Evolutionary conservation across 2,329 filamentous ascomycete genomes (phyloP).

Genomic region (Aspergillus luchuensis): DNA sequence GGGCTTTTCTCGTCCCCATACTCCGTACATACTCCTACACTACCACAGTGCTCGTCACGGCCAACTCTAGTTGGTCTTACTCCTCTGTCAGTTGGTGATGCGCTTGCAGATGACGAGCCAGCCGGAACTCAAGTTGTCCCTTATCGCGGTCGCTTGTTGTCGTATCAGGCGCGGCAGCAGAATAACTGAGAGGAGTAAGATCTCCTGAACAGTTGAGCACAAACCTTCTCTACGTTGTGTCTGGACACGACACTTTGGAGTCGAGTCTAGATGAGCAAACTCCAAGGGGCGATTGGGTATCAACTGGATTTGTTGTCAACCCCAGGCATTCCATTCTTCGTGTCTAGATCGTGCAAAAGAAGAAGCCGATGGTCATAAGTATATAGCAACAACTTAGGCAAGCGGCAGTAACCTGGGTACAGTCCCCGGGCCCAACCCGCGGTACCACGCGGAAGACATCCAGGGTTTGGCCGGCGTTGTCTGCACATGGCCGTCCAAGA

Average conservation of each 20-base stretch:
- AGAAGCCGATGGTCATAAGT: neutral
- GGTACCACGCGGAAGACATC: slow-evolving; percentile 24
- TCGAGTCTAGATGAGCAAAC: neutral
- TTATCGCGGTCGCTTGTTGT: slow-evolving; percentile 16
- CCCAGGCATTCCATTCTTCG: neutral
- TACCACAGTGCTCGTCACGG: neutral
- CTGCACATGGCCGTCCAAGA: slow-evolving; percentile 11
- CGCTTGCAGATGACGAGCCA: slow-evolving; percentile 16
- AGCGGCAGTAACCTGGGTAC: neutral
- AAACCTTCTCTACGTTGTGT: neutral
- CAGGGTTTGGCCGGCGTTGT: slow-evolving; percentile 19
- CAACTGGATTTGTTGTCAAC: neutral
- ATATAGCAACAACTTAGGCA: neutral
- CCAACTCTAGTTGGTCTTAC: slow-evolving; percentile 5
- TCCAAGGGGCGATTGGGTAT: neutral
- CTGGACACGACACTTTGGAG: neutral
- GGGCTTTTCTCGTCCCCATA: slow-evolving; percentile 12
- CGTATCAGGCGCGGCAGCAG: slow-evolving; percentile 11
- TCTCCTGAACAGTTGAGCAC: neutral
- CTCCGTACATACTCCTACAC: neutral
- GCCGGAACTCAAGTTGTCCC: slow-evolving; percentile 6
- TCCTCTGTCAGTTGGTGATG: slow-evolving; percentile 8
- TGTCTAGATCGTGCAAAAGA: neutral
- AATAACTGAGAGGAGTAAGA: slow-evolving; percentile 1
- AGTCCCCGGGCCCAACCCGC: slow-evolving; percentile 13